Base-by-base conservation (phyloP, 176 grass and related monocot genomes). In the Chloris gayana region DNA sequence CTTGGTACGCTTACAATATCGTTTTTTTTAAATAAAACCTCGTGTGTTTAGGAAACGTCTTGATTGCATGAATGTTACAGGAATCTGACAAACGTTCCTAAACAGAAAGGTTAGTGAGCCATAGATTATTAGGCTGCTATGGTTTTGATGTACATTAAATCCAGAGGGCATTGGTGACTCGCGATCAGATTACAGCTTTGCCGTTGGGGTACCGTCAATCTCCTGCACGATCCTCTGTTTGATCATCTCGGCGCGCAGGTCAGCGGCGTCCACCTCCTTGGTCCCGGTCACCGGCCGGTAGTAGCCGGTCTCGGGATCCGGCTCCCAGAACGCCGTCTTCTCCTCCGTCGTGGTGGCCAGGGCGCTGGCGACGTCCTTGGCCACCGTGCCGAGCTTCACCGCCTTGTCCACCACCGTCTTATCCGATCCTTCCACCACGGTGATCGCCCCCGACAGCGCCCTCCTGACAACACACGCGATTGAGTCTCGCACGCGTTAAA, bases 241-340 rank as follows among this genome's bases (percentile, higher is more conserved):
- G 13, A 79, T 31, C 45, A 90, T 61, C 81, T 71, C 64, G 35
- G 62, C 87, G 1, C 91, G 80, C n/a, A 90, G 45, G 60, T 89
- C 87, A 0, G 78, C 84, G 3, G 87, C 51, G 45, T 93, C 91
- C n/a, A 82, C 53, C 46, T 78, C 87, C 77, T 54, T 64, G 34
- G 63, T 75, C 29, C 78, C 35, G 8, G 82, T 93, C 34, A 77
- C 81, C 22, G 91, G 87, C 12, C 84, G 77, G 81, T 93, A 93
- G 87, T 66, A 89, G 0, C 91, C 87, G 6, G 84, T 90, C 29
- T 74, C 82, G 0, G 84, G 84, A 70, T 93, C 87, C 0, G 84
- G 91, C 73, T 89, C 73, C 91, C 91, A 93, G 56, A 89, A 80
- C 39, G 77, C 77, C 46, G 83, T 80, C 83, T 82, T 82, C 74